Conservation (phyloP, 192 early-diverging fungal genomes). For the Blastocladiella britannica region DNA sequence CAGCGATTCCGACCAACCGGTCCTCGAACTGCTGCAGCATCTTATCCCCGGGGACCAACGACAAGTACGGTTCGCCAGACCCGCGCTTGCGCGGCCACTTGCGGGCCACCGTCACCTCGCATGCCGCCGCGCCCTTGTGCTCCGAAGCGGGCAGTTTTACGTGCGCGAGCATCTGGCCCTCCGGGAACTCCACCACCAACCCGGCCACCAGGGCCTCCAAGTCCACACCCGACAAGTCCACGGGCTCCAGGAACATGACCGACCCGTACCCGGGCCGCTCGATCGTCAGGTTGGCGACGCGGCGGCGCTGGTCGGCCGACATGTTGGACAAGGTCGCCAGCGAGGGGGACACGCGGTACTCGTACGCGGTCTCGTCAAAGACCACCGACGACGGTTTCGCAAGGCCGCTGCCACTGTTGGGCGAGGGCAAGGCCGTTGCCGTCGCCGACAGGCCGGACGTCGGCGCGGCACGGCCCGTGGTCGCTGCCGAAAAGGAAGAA, state of each 20-base stretch:
- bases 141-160: slow-evolving; percentile 71
- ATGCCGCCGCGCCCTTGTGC: too few relatives aligned
- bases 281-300: slow-evolving; percentile 55
- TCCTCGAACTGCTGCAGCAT: too few relatives aligned
- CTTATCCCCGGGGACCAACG: too few relatives aligned
- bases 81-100: slow-evolving; percentile 74
- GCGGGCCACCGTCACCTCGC: slow-evolving; percentile 42
- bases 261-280: slow-evolving; percentile 44
- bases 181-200: slow-evolving; percentile 47
- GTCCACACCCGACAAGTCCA: slow-evolving; percentile 45
- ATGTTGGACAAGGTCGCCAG: slow-evolving; percentile 46
- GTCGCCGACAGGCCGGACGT: too few relatives aligned
- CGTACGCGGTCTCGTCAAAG: background rate
- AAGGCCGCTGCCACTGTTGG: too few relatives aligned
- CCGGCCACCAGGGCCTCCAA: slow-evolving; percentile 46
- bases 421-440: background rate
- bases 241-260: slow-evolving; percentile 55
- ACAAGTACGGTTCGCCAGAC: slow-evolving; percentile 39
- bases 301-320: slow-evolving; percentile 40
- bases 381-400: too few relatives aligned
- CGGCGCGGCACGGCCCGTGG: too few relatives aligned
- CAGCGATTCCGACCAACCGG: too few relatives aligned
- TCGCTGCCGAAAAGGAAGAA: too few relatives aligned
- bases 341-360: slow-evolving; percentile 59
- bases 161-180: slow-evolving; percentile 64